A percentile compares a stretch with the other conserved stretches of the same genome.
phyloP scores from a whole-genome alignment of 208 protist genomes.

The Crithidia brevicula region DNA sequence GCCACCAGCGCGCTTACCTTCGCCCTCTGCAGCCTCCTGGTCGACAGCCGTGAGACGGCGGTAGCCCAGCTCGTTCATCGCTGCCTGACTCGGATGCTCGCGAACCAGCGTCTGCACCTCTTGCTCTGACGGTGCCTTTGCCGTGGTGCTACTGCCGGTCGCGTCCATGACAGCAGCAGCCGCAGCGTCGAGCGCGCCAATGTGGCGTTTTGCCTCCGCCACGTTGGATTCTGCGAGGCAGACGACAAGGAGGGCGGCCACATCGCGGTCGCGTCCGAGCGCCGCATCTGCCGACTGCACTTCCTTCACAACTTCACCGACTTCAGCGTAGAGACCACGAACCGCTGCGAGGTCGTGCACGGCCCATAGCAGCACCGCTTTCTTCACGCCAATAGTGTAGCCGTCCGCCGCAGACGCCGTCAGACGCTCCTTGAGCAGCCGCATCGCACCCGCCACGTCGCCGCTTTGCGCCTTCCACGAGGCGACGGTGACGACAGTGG shows the following conservation, averaged over 20 bases:
- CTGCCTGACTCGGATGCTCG: slow-evolving; percentile 45
- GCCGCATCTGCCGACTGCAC: slow-evolving; percentile 31
- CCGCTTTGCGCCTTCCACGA: slow-evolving; percentile 66
- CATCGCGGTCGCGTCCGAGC: slow-evolving; percentile 45
- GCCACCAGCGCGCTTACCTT: background rate
- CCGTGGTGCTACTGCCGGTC: background rate
- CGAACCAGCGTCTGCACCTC: slow-evolving; percentile 42
- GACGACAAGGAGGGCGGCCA: slow-evolving; percentile 56
- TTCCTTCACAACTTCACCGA: slow-evolving; percentile 47
- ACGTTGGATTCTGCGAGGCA: slow-evolving; percentile 68
- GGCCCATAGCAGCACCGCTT: slow-evolving; percentile 65
- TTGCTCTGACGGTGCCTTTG: slow-evolving; percentile 27
- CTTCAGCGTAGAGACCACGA: slow-evolving; percentile 42
- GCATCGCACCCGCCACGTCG: slow-evolving; percentile 32
- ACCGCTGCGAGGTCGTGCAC: slow-evolving; percentile 56
- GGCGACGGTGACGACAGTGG: slow-evolving; percentile 55
- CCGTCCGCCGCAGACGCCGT: background rate
- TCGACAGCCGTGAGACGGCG: slow-evolving; percentile 39
- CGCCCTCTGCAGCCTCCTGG: slow-evolving; percentile 22
- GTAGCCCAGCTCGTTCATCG: slow-evolving; percentile 71
- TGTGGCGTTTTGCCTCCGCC: slow-evolving; percentile 28
- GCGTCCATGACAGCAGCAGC: slow-evolving; percentile 17
- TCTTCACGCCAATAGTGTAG: slow-evolving; percentile 15
- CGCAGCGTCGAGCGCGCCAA: slow-evolving; percentile 17
- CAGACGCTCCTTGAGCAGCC: slow-evolving; percentile 44